phyloP scores from a whole-genome alignment of 768 basidiomycete genomes.

The Paxillus involutus region DNA sequence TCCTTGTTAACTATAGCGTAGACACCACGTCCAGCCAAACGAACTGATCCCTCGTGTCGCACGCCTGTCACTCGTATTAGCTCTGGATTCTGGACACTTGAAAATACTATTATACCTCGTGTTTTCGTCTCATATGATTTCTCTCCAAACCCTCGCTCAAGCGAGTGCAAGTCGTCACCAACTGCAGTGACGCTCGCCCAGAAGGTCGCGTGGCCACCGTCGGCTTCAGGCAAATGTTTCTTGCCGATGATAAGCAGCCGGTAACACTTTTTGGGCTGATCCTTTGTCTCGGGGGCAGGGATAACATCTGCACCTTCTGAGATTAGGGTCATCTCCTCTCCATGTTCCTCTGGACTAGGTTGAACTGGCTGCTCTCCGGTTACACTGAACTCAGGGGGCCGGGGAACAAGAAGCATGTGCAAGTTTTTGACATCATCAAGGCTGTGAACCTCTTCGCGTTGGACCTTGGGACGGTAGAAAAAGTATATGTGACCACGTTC shows the following conservation, averaged over 20 bases:
- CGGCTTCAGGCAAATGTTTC: conserved; percentile 56
- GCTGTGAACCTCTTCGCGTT: conserved; percentile 50
- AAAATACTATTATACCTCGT: conserved; percentile 35
- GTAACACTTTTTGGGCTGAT: conserved; percentile 42
- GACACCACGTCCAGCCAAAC: conserved; percentile 56
- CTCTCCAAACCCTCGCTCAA: conserved; percentile 50
- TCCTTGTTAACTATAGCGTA: conserved; percentile 59
- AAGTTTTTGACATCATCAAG: conserved; percentile 59
- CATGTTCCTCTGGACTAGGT: not conserved
- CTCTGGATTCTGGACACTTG: not conserved
- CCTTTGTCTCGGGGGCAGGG: conserved; percentile 37
- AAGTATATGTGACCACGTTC: conserved; percentile 65
- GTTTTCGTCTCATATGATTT: conserved; percentile 65
- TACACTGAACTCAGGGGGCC: conserved; percentile 44
- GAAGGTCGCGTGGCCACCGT: conserved; percentile 38
- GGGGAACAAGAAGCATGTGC: conserved; percentile 60
- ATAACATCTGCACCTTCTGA: conserved; percentile 48
- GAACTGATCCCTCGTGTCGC: conserved; percentile 50
- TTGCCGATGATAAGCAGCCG: conserved; percentile 56
- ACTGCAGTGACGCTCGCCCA: conserved; percentile 53
- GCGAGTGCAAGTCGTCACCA: conserved; percentile 47
- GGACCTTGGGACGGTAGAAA: conserved; percentile 60
- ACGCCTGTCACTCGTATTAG: conserved; percentile 34
- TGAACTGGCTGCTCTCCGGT: no score
- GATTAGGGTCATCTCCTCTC: conserved; percentile 42